Conservation (phyloP, 441 rosid genomes). For the Syzygium syzygioides region DNA sequence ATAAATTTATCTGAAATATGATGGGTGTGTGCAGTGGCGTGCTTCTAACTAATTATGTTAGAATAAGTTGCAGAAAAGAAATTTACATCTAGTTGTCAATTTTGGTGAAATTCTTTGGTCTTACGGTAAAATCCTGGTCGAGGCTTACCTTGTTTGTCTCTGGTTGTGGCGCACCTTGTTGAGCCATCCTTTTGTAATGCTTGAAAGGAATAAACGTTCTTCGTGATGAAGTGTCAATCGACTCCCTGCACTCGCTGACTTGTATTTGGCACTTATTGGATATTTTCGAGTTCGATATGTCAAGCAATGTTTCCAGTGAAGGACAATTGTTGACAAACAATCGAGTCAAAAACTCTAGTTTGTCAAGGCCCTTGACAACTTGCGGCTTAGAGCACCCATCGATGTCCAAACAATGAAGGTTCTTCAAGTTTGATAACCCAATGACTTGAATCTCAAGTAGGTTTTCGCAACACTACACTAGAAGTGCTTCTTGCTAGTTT, state of each 20-base stretch:
- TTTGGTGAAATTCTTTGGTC: neutral
- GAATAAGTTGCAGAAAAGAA: neutral
- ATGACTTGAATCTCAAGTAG: neutral
- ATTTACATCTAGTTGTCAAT: neutral
- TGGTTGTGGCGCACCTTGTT: neutral
- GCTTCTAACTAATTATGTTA: too few relatives aligned
- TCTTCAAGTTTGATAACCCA: neutral
- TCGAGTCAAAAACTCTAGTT: fast-evolving
- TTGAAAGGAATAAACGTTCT: neutral
- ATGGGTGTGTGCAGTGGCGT: too few relatives aligned
- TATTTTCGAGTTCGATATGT: neutral
- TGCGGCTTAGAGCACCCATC: fast-evolving
- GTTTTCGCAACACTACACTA: fast-evolving
- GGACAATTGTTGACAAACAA: fast-evolving
- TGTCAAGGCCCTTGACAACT: neutral
- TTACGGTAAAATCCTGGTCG: neutral
- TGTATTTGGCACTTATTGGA: fast-evolving
- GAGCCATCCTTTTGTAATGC: neutral
- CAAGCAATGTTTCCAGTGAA: neutral
- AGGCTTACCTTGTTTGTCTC: neutral
- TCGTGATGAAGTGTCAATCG: neutral
- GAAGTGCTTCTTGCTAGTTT: neutral
- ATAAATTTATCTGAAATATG: too few relatives aligned
- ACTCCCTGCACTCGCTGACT: neutral
- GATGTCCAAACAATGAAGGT: fast-evolving